Evolutionary conservation across 306 rosid species (phyloP), one percentile per base, ranked within the genome.

Genomic region (Fragaria iinumae): DNA sequence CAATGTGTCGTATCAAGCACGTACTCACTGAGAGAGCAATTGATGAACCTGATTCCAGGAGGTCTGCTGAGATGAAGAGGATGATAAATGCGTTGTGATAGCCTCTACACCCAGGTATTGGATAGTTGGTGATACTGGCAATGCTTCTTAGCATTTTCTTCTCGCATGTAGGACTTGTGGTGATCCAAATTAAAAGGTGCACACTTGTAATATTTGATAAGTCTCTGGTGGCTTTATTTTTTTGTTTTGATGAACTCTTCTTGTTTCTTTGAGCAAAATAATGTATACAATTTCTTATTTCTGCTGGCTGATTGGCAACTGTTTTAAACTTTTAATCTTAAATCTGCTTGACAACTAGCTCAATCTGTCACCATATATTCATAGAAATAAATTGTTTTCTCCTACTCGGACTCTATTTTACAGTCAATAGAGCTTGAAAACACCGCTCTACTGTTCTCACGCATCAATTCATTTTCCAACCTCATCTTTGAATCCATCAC

Each of bases 1-100:
- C 98, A 20, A 90, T 95, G 98, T 95, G 98, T 75, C 96, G 96
- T 79, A 90, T 95, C 88, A 95, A 95, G 87, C 98, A 95, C 0
- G 96, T 95, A 47, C 97, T 92, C 69, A 95, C 97, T 0, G 98
- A 95, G 86, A 89, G 97, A 74, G 98, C 96, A 69, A 89, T 90
- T 47, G 97, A 89, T 14, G 98, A 95, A n/a, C 95, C 96, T 29
- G 97, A 95, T 80, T 86, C 95, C 25, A 87, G 97, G 84, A 90
- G 97, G 89, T 81, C 96, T 70, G 93, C 95, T 65, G 98, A 95
- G 86, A 92, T 95, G 98, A 92, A 87, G 95, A 92, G 89, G 86
- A 94, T 94, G 95, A 77, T 92, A 83, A 94, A 94, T 74, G 82
- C 83, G 59, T 84, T 94, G 74, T 94, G 87, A 95, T 80, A 77